Conservation (phyloP, 805 yeast genomes). For the Kuraishia ogatae region DNA sequence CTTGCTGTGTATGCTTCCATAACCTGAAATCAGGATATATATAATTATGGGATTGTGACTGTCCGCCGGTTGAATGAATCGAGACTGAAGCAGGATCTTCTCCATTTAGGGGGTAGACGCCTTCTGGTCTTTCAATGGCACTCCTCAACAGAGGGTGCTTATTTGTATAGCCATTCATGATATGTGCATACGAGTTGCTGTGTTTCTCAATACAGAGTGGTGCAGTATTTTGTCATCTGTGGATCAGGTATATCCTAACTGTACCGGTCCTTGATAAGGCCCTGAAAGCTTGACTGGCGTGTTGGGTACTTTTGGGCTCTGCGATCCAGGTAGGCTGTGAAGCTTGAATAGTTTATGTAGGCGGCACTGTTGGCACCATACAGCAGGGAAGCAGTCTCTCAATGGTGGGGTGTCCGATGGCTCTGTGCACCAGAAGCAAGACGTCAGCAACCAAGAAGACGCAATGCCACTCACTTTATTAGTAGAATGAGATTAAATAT, state of each 20-base stretch:
- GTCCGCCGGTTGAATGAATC: background rate
- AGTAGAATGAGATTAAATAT: too few relatives aligned
- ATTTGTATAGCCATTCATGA: background rate
- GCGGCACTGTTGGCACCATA: background rate
- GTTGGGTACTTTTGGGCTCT: too few relatives aligned
- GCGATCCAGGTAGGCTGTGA: too few relatives aligned
- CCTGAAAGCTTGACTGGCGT: too few relatives aligned
- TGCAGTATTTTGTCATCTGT: background rate
- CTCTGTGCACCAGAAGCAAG: too few relatives aligned
- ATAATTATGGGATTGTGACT: background rate
- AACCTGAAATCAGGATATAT: slow-evolving; percentile 64
- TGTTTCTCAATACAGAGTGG: background rate
- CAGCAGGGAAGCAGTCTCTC: background rate
- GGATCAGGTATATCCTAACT: background rate
- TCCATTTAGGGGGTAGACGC: slow-evolving; percentile 6
- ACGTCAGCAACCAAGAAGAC: too few relatives aligned
- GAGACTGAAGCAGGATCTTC: slow-evolving; percentile 1
- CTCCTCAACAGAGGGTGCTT: background rate
- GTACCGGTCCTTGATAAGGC: too few relatives aligned
- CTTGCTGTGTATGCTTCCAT: slow-evolving; percentile 54
- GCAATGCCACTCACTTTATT: too few relatives aligned
- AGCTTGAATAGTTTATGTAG: background rate
- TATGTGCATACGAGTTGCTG: background rate
- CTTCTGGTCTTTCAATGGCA: slow-evolving; percentile 1
- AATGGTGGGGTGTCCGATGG: background rate